These are phyloP conservation scores for Athelia sp. DNA, from an alignment of 1,284 basidiomycete genomes.

Conservation along the genomic window DNA sequence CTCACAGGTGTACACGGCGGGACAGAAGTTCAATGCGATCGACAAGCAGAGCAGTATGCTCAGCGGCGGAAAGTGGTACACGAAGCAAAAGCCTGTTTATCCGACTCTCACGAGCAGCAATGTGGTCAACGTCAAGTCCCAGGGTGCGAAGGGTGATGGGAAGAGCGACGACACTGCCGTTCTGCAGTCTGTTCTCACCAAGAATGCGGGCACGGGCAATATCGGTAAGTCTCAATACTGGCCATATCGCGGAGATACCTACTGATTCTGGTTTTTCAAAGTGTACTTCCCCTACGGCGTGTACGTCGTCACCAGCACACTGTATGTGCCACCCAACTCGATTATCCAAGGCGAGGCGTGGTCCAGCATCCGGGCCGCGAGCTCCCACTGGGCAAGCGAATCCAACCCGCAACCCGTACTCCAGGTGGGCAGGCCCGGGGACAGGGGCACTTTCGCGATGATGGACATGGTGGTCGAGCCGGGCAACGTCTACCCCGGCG, in stretches of 20 bases:
- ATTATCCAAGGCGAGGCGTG: background rate
- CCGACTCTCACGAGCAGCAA: slow-evolving; percentile 23
- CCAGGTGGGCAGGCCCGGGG: background rate
- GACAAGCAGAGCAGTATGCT: background rate
- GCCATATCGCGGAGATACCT: background rate
- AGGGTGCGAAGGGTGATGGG: slow-evolving; percentile 46
- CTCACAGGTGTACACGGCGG: background rate
- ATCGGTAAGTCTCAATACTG: background rate
- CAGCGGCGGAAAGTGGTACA: background rate
- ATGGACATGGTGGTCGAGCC: background rate
- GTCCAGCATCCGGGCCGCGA: background rate
- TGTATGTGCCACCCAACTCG: background rate
- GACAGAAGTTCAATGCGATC: background rate
- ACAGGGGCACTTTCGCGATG: background rate
- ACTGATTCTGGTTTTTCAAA: background rate
- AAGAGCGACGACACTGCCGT: slow-evolving; percentile 42
- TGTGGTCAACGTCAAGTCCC: slow-evolving; percentile 38
- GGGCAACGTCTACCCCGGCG: background rate
- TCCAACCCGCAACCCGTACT: background rate
- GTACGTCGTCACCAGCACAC: background rate
- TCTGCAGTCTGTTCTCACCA: slow-evolving; percentile 34
- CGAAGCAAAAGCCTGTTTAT: background rate
- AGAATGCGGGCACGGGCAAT: background rate
- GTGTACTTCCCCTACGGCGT: background rate
- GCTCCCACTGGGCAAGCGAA: background rate